Conservation (phyloP, 1,284 basidiomycete species). For the Tylopilus sp. region DNA sequence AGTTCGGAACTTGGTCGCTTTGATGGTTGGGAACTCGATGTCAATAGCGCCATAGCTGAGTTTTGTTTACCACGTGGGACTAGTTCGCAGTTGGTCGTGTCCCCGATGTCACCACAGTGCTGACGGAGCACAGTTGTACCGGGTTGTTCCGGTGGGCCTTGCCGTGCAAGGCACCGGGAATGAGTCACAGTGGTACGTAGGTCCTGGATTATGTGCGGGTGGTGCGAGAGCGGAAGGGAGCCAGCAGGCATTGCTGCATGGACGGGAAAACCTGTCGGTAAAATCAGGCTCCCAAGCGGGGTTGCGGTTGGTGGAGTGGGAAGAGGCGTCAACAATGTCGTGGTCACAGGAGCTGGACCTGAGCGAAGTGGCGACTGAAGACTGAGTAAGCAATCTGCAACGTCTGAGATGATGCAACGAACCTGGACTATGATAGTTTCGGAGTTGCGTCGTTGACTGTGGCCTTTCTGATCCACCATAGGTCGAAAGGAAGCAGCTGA, state of each 20-base stretch:
- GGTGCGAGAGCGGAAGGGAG: conserved; percentile 8
- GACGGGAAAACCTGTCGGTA: conserved; percentile 13
- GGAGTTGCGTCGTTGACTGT: conserved; percentile 17
- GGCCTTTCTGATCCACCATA: conserved; percentile 4
- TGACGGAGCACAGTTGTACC: not conserved
- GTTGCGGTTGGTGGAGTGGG: conserved; percentile 23
- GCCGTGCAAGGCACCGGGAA: not conserved
- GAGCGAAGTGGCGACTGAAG: conserved; percentile 15
- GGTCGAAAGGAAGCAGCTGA: conserved; percentile 3
- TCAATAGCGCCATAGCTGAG: not conserved
- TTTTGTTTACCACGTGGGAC: not conserved
- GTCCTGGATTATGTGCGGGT: conserved; percentile 4
- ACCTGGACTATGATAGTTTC: conserved; percentile 20
- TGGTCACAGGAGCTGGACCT: conserved; percentile 9
- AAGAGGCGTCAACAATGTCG: conserved; percentile 18
- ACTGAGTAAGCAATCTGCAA: conserved; percentile 1
- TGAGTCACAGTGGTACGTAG: conserved; percentile 4
- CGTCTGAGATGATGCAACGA: conserved; percentile 2
- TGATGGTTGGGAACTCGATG: conserved; percentile 4
- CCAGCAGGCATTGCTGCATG: conserved; percentile 6
- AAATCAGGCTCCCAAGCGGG: conserved; percentile 2
- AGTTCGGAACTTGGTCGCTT: conserved; percentile 23
- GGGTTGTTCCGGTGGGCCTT: conserved; percentile 6
- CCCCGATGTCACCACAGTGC: not conserved
- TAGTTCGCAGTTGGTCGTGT: conserved; percentile 1